Evolutionary conservation across 169 alveolate genomes (phyloP).

Genomic region (Plasmodium cynomolgi): DNA sequence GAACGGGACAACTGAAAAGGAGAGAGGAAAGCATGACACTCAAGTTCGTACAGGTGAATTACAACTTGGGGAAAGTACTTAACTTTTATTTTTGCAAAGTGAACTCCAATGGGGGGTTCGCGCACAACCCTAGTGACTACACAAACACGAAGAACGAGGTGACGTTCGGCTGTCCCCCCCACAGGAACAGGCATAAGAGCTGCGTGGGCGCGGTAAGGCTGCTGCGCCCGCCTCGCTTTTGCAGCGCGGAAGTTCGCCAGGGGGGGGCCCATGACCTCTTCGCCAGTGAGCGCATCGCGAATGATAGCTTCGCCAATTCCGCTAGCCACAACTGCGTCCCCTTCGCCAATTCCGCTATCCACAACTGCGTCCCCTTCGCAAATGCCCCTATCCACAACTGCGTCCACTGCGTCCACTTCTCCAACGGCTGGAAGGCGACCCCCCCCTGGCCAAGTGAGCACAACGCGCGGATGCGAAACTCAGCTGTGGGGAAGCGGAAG

Average conservation of each 20-base stretch:
- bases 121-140: not conserved
- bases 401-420: no score
- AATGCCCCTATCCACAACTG: no score
- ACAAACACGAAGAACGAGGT: not conserved
- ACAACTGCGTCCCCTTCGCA: no score
- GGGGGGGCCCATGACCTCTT: not conserved
- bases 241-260: not conserved
- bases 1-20: constrained; percentile 17
- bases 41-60: constrained; percentile 8
- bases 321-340: no score
- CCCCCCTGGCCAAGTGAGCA: not conserved
- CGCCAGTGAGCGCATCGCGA: not conserved
- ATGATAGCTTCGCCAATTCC: no score
- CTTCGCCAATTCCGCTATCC: not conserved
- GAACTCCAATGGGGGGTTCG: not conserved
- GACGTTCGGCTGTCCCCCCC: not conserved
- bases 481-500: no score
- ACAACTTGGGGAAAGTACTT: not conserved
- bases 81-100: constrained; percentile 25
- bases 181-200: not conserved
- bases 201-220: not conserved
- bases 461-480: no score
- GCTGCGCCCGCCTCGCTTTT: not conserved
- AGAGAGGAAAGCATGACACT: constrained; percentile 13
- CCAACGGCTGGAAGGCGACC: not conserved